phyloP scores from a whole-genome alignment of 2,329 filamentous ascomycete species.

The Cladosporium austrohemisphaericum region DNA sequence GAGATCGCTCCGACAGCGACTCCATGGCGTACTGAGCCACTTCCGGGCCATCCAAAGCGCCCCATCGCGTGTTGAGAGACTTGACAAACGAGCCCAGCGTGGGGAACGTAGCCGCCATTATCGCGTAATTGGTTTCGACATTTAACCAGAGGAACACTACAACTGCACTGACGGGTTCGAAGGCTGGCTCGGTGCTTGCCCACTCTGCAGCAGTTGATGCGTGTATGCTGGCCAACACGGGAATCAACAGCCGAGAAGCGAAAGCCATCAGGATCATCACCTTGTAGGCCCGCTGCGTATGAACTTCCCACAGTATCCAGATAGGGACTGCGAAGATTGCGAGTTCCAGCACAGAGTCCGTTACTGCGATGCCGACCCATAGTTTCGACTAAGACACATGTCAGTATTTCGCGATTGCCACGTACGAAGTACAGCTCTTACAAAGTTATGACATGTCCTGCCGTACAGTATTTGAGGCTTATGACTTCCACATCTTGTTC shows the following conservation, averaged over 20 bases:
- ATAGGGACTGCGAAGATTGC: constrained; percentile 23
- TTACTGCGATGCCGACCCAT: constrained; percentile 23
- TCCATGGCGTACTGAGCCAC: constrained; percentile 11
- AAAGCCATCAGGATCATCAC: constrained; percentile 23
- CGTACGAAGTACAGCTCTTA: constrained; percentile 1
- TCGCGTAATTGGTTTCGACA: constrained; percentile 25
- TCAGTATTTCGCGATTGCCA: too few relatives aligned
- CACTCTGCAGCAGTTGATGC: neutral
- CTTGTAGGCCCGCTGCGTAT: constrained; percentile 21
- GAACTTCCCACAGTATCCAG: constrained; percentile 24
- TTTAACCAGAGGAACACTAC: constrained; percentile 24
- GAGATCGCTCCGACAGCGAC: constrained; percentile 1
- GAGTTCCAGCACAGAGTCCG: constrained; percentile 23
- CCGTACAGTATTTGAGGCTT: neutral
- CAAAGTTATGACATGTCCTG: constrained; percentile 18
- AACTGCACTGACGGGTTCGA: constrained; percentile 21
- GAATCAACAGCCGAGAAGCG: constrained; percentile 19
- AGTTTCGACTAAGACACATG: constrained; percentile 2
- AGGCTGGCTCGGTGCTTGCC: constrained; percentile 15
- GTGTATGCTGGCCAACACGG: neutral
- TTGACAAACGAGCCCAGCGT: constrained; percentile 25
- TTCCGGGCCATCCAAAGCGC: constrained; percentile 21
- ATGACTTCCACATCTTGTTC: constrained; percentile 2
- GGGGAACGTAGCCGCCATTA: constrained; percentile 25
- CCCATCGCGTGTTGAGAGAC: constrained; percentile 26